phyloP scores from a whole-genome alignment of 1,284 basidiomycete species.

The Pyrrhoderma noxium region DNA sequence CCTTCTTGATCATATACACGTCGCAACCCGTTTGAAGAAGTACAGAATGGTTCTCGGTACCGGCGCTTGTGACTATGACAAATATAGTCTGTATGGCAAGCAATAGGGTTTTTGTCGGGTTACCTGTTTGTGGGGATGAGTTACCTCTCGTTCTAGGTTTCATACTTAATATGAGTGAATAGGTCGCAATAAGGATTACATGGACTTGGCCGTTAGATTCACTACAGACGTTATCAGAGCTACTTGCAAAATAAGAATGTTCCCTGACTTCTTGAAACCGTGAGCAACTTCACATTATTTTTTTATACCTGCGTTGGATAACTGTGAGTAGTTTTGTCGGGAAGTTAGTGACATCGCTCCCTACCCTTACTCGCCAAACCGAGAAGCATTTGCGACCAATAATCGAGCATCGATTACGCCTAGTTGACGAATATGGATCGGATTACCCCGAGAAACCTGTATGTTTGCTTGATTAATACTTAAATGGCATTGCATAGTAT shows the following conservation, averaged over 20 bases:
- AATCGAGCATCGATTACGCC: conserved; percentile 31
- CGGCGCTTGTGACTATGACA: conserved; percentile 29
- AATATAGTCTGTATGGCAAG: conserved; percentile 33
- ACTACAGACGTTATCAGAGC: conserved; percentile 27
- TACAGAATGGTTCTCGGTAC: conserved; percentile 33
- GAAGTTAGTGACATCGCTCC: background rate
- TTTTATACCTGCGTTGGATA: background rate
- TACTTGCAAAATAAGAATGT: conserved; percentile 12
- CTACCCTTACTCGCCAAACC: conserved; percentile 17
- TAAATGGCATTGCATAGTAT: background rate
- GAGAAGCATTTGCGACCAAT: conserved; percentile 30
- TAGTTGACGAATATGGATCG: conserved; percentile 27
- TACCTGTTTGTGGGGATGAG: conserved; percentile 30
- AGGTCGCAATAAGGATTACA: conserved; percentile 37
- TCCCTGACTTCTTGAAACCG: background rate
- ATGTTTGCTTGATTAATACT: conserved; percentile 6
- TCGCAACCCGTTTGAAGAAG: conserved; percentile 17
- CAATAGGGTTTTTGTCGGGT: conserved; percentile 36
- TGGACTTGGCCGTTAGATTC: conserved; percentile 29
- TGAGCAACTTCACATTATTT: background rate
- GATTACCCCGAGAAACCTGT: conserved; percentile 35
- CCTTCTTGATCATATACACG: conserved; percentile 16
- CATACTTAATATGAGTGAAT: background rate
- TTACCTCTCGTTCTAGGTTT: background rate
- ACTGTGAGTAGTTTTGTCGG: conserved; percentile 7